Percentiles rank a stretch among this genome's conserved stretches.
These are phyloP conservation scores for Nemania sp. DNA, from an alignment of 2,329 filamentous ascomycete species.

Conservation along the genomic window DNA sequence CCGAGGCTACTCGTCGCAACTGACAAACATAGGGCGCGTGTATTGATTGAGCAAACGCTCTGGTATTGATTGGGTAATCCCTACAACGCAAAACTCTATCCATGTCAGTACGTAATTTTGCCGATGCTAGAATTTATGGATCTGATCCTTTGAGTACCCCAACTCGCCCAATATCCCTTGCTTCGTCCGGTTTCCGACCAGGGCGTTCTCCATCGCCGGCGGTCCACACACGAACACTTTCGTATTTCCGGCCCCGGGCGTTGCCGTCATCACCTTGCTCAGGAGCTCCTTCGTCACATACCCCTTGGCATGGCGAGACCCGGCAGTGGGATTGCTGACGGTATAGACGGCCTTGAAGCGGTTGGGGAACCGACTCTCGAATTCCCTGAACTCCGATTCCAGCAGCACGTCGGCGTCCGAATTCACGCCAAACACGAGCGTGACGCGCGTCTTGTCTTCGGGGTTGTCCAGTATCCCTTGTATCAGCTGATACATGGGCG, in stretches of 20 bases:
- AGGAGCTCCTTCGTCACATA: constrained; percentile 63
- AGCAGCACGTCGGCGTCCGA: constrained; percentile 65
- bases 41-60: no score
- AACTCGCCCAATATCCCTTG: constrained; percentile 59
- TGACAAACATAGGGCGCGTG: no score
- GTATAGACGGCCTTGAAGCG: constrained; percentile 63
- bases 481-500: constrained; percentile 68
- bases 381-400: constrained; percentile 56
- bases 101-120: not conserved
- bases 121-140: constrained; percentile 62
- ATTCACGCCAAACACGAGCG: constrained; percentile 69
- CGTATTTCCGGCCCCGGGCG: constrained; percentile 41
- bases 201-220: constrained; percentile 64
- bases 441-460: constrained; percentile 64
- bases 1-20: no score
- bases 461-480: constrained; percentile 66
- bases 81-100: not conserved
- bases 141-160: constrained; percentile 61
- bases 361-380: constrained; percentile 54
- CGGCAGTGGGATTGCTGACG: constrained; percentile 53
- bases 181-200: constrained; percentile 52
- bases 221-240: constrained; percentile 74
- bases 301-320: constrained; percentile 54
- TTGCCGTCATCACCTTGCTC: constrained; percentile 48
- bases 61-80: no score